Conservation (phyloP, 2,329 filamentous ascomycete genomes). For the Orbilia quercus region DNA sequence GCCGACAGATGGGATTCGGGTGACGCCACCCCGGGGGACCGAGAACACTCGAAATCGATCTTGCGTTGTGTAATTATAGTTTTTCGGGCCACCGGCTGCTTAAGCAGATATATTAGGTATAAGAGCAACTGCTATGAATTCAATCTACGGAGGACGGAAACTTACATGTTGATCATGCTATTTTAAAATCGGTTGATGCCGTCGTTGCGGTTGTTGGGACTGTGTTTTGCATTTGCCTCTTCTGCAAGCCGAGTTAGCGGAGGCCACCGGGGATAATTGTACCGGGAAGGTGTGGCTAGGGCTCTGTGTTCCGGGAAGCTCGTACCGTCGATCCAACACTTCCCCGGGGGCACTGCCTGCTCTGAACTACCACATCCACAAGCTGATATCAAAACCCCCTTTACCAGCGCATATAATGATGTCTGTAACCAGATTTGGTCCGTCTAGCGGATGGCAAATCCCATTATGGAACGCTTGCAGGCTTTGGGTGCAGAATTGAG, state of each 20-base stretch:
- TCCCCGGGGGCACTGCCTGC: not conserved
- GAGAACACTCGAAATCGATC: slow-evolving; percentile 21
- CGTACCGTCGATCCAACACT: slow-evolving; percentile 17
- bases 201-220: slow-evolving; percentile 9
- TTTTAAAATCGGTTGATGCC: slow-evolving; percentile 17
- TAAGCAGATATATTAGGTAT: not conserved
- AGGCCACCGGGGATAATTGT: too few relatives aligned
- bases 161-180: slow-evolving; percentile 7
- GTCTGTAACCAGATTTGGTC: not conserved
- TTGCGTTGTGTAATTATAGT: not conserved
- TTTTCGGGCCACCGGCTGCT: not conserved
- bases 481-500: not conserved
- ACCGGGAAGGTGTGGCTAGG: slow-evolving; percentile 3
- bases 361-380: not conserved
- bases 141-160: not conserved
- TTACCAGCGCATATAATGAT: not conserved
- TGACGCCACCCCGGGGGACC: slow-evolving; percentile 42
- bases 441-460: not conserved
- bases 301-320: not conserved
- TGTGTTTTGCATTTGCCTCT: slow-evolving; percentile 3
- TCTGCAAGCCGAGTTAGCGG: not conserved
- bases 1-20: slow-evolving; percentile 9
- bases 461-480: not conserved
- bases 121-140: not conserved
- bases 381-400: slow-evolving; percentile 8